Conservation (phyloP, 169 alveolate genomes). For the Condylostoma magnum region DNA sequence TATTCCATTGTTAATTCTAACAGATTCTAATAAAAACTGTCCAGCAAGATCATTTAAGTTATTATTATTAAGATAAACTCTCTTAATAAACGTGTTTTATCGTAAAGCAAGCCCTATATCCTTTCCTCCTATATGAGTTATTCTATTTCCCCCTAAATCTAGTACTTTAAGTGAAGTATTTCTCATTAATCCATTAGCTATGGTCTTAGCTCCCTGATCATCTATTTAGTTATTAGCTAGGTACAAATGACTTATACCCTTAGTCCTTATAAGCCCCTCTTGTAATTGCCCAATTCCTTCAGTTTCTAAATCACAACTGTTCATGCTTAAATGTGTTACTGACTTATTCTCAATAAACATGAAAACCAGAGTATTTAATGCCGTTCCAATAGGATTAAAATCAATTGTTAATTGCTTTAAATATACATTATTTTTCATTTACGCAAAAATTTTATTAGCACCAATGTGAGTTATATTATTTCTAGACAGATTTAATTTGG, state of each 20-base stretch:
- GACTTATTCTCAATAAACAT: neutral
- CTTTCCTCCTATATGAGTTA: neutral
- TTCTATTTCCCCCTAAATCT: neutral
- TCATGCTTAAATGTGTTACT: neutral
- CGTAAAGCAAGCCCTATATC: neutral
- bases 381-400: no score
- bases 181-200: neutral
- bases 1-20: neutral
- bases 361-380: no score
- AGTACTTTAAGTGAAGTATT: neutral
- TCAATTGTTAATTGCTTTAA: no score
- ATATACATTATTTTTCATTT: no score
- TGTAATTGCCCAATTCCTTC: neutral
- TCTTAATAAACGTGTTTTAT: neutral
- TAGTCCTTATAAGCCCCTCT: neutral
- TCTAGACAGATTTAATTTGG: no score
- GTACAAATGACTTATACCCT: neutral
- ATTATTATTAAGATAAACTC: neutral
- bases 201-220: neutral
- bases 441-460: no score
- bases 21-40: constrained; percentile 4
- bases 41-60: constrained; percentile 18
- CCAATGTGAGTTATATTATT: no score
- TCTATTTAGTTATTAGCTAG: neutral
- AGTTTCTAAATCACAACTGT: neutral